Evolutionary conservation across 805 yeast species (phyloP).

Genomic region (Myxozyma lipomycoides): DNA sequence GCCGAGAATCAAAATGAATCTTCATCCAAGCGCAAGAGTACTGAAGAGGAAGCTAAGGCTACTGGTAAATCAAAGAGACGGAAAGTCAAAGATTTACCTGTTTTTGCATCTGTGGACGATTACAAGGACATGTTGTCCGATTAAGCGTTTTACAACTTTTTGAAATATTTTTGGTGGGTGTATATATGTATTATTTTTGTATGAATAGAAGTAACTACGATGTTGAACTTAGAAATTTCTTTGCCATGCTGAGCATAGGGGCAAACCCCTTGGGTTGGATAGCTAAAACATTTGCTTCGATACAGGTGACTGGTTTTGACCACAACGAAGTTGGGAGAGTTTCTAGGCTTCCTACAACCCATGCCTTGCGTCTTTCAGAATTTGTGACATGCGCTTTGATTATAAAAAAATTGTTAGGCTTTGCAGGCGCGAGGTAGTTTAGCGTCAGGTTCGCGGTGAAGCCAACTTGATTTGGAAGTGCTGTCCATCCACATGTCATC

Average conservation of each 20-base stretch:
- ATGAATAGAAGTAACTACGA: background rate
- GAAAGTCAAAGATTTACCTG: constrained; percentile 66
- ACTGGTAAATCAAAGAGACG: constrained; percentile 31
- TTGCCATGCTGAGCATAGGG: constrained; percentile 25
- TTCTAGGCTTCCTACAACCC: constrained; percentile 63
- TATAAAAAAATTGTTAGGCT: constrained; percentile 60
- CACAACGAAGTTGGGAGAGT: constrained; percentile 40
- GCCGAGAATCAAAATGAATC: constrained; percentile 19
- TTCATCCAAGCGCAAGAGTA: constrained; percentile 31
- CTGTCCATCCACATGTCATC: constrained; percentile 79
- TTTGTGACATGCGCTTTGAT: constrained; percentile 63
- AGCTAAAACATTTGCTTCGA: constrained; percentile 36
- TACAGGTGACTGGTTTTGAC: constrained; percentile 24
- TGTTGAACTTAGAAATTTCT: background rate
- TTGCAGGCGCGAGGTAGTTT: constrained; percentile 55
- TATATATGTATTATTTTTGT: constrained; percentile 6
- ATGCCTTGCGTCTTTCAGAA: constrained; percentile 73
- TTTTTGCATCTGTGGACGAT: constrained; percentile 85
- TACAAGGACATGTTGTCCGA: constrained; percentile 68
- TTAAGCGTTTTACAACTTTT: too few relatives aligned
- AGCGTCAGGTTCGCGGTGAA: constrained; percentile 78
- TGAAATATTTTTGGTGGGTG: constrained; percentile 26
- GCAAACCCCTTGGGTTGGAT: constrained; percentile 42
- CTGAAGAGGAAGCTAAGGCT: constrained; percentile 30
- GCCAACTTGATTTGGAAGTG: constrained; percentile 75